Evolutionary conservation across 257 asterid genomes (phyloP).

Genomic region (Mentha longifolia): DNA sequence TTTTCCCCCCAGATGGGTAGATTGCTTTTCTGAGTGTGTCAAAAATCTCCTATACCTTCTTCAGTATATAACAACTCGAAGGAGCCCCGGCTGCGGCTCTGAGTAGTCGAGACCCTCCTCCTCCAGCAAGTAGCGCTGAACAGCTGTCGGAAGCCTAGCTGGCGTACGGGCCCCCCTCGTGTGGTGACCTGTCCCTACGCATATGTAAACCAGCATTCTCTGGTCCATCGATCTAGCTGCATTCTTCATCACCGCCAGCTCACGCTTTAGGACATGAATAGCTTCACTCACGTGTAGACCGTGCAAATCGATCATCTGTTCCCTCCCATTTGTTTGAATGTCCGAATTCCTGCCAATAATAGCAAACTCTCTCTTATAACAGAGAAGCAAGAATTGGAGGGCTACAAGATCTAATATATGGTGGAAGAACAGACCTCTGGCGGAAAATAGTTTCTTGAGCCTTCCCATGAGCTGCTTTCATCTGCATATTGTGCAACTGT

Average conservation of each 20-base stretch:
- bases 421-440: slow-evolving; percentile 64
- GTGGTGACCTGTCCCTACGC: slow-evolving; percentile 98
- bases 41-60: slow-evolving; percentile 53
- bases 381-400: background rate
- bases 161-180: slow-evolving; percentile 91
- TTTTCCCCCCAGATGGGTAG: slow-evolving; percentile 10
- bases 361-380: background rate
- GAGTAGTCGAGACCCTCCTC: slow-evolving; percentile 89
- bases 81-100: slow-evolving; percentile 95
- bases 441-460: slow-evolving; percentile 91
- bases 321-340: slow-evolving; percentile 66
- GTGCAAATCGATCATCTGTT: slow-evolving; percentile 89
- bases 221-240: slow-evolving; percentile 87
- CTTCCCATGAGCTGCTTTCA: slow-evolving; percentile 94
- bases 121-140: slow-evolving; percentile 89
- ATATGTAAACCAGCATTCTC: slow-evolving; percentile 76
- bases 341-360: slow-evolving; percentile 67
- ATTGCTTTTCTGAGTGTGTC: slow-evolving; percentile 34
- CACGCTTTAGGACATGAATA: slow-evolving; percentile 86
- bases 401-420: background rate
- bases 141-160: slow-evolving; percentile 86
- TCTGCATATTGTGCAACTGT: slow-evolving; percentile 93
- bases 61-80: slow-evolving; percentile 72
- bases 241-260: slow-evolving; percentile 71
- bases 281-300: slow-evolving; percentile 98